Percentiles rank a stretch among this genome's conserved stretches.
Conservation (phyloP, 805 yeast species). For the Lipomyces orientalis region DNA sequence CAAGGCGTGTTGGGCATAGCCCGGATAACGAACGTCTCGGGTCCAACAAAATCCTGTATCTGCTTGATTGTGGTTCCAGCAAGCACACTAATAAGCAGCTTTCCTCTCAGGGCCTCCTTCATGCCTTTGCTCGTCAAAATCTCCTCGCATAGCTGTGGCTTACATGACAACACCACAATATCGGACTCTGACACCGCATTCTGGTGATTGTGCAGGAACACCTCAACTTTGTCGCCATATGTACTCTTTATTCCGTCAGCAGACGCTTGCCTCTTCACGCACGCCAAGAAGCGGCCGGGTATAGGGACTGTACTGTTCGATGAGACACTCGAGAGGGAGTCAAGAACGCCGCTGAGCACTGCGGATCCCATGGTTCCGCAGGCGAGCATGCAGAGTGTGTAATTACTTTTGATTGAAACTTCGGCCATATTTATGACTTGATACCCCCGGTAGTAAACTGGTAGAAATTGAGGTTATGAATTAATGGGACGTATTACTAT, state of each 20-base stretch:
- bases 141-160: slow-evolving; percentile 77
- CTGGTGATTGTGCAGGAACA: slow-evolving; percentile 55
- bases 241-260: slow-evolving; percentile 54
- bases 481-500: no score
- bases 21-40: slow-evolving; percentile 64
- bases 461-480: not conserved
- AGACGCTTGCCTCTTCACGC: slow-evolving; percentile 65
- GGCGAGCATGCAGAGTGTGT: slow-evolving; percentile 72
- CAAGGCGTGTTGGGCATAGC: slow-evolving; percentile 98
- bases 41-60: slow-evolving; percentile 52
- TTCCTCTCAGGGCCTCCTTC: slow-evolving; percentile 52
- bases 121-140: slow-evolving; percentile 59
- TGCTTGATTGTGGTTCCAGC: slow-evolving; percentile 92
- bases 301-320: slow-evolving; percentile 49
- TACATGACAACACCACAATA: slow-evolving; percentile 80
- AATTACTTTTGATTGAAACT: slow-evolving; percentile 10
- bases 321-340: slow-evolving; percentile 44
- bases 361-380: slow-evolving; percentile 98
- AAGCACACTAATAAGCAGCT: slow-evolving; percentile 76
- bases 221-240: slow-evolving; percentile 60
- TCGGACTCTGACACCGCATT: slow-evolving; percentile 68
- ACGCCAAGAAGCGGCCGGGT: slow-evolving; percentile 78
- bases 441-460: not conserved
- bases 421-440: slow-evolving; percentile 1
- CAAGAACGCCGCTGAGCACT: slow-evolving; percentile 76